Evolutionary conservation across 2,329 filamentous ascomycete genomes (phyloP), one percentile per base, ranked within the genome.

Genomic region (Chaetoscypha palmicola): DNA sequence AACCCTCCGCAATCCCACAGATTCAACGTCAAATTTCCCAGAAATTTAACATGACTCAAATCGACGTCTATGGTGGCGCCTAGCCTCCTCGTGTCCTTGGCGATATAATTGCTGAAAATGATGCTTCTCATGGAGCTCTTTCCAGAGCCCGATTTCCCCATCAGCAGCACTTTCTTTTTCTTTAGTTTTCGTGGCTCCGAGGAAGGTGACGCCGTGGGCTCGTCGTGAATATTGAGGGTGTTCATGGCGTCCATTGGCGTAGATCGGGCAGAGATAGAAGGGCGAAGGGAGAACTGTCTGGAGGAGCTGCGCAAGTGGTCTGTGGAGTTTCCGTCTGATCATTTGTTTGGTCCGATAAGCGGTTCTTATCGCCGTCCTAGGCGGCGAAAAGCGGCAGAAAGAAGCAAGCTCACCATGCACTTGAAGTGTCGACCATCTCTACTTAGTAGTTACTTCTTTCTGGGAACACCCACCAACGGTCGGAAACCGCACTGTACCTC

Each of bases 81-180:
- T 44, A 98, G 72, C 46, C 92, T 74, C 30, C 92, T 77, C 5
- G 95, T 95, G 65, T 98, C 92, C 62, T 94, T 89, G 45, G 92
- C 92, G 53, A 97, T 90, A 64, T 96, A 97, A 67, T 97, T 97
- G 72, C 87, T 95, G 68, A 98, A 98, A 64, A 98, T 96, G 62
- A 98, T 97, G 61, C 86, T 92, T 52, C 92, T 79, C 92, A 98
- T 98, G 45, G 89, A 96, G 32, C 90, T 96, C 68, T 98, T 98
- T 43, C 92, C 92, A 0, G 91, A 95, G 43, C 92, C 92, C 51
- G 87, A 94, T 71, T 96, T 96, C 57, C 92, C 92, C 92, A 90
- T 90, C 50, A 90, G 71, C 38, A 90, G 72, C 40, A 90, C 85
- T 74, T 90, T 90, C 70, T 86, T 87, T 74, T 90, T 90, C 72